Evolutionary conservation across 2,329 filamentous ascomycete genomes (phyloP).

Genomic region (Colletotrichum sp.): DNA sequence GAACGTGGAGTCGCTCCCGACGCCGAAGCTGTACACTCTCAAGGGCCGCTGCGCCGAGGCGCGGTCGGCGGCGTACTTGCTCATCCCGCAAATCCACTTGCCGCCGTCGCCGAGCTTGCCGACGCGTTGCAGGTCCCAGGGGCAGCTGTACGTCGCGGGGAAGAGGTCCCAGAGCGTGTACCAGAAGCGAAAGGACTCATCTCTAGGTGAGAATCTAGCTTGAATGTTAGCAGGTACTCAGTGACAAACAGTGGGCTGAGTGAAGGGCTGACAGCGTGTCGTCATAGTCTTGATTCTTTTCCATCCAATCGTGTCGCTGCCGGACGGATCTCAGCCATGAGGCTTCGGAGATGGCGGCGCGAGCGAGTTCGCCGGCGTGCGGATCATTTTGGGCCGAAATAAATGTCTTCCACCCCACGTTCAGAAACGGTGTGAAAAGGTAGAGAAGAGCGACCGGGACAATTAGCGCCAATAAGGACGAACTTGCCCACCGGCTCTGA

Average conservation of each 20-base stretch:
- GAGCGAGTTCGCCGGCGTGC: neutral
- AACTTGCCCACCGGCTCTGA: neutral
- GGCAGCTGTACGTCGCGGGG: slow-evolving; percentile 41
- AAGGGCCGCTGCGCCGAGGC: slow-evolving; percentile 27
- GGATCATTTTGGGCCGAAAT: neutral
- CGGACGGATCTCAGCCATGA: neutral
- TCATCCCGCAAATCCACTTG: slow-evolving; percentile 46
- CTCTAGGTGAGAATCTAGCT: neutral
- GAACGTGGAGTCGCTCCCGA: slow-evolving; percentile 38
- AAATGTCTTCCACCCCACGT: neutral
- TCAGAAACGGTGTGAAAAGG: neutral
- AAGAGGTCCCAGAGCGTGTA: slow-evolving; percentile 44
- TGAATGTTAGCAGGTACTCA: fast-evolving
- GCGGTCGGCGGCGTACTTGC: slow-evolving; percentile 29
- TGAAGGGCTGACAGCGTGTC: neutral
- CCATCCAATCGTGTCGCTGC: neutral
- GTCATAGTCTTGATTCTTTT: neutral
- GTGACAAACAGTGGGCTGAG: neutral
- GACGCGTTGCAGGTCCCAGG: slow-evolving; percentile 41
- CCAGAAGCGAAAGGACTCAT: slow-evolving; percentile 19
- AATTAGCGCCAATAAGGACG: neutral
- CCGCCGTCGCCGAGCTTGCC: slow-evolving; percentile 42
- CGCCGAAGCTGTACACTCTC: slow-evolving; percentile 42
- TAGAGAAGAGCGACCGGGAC: neutral
- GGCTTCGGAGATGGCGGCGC: neutral